These are phyloP conservation scores for Dictyostelium citrinum DNA, from an alignment of 78 protist genomes.

Conservation along the genomic window DNA sequence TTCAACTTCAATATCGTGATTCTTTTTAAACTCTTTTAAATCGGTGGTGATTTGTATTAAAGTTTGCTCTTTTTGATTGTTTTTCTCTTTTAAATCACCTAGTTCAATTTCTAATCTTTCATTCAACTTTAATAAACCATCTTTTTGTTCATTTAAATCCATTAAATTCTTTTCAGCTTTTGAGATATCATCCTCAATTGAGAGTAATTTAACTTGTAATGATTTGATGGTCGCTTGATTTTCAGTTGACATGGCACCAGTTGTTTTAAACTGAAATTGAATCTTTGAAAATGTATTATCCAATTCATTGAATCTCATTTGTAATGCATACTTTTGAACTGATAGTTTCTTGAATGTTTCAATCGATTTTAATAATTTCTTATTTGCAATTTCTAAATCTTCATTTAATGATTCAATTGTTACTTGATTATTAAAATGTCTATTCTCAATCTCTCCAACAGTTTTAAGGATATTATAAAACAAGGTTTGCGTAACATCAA, in stretches of 20 bases:
- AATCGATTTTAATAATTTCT: background rate
- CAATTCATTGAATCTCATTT: constrained; percentile 7
- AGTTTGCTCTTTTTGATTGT: background rate
- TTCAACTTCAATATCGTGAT: background rate
- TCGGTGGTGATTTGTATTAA: background rate
- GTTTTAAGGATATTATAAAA: background rate
- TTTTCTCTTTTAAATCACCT: background rate
- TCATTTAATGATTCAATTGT: background rate
- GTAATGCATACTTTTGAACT: background rate
- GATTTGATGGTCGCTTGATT: background rate
- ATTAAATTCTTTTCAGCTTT: background rate
- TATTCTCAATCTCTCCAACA: background rate
- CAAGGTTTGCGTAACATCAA: background rate
- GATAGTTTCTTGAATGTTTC: background rate
- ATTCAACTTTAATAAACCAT: background rate
- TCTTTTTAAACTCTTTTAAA: background rate
- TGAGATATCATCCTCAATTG: background rate
- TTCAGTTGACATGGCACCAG: background rate
- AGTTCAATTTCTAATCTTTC: background rate
- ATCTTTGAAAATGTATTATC: background rate
- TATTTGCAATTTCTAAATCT: background rate
- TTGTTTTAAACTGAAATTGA: background rate
- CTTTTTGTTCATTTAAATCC: background rate
- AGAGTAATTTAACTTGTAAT: background rate
- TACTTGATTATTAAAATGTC: constrained; percentile 7